Evolutionary conservation across 2,329 filamentous ascomycete genomes (phyloP), one percentile per base, ranked within the genome.

Genomic region (Phialophora tarda): DNA sequence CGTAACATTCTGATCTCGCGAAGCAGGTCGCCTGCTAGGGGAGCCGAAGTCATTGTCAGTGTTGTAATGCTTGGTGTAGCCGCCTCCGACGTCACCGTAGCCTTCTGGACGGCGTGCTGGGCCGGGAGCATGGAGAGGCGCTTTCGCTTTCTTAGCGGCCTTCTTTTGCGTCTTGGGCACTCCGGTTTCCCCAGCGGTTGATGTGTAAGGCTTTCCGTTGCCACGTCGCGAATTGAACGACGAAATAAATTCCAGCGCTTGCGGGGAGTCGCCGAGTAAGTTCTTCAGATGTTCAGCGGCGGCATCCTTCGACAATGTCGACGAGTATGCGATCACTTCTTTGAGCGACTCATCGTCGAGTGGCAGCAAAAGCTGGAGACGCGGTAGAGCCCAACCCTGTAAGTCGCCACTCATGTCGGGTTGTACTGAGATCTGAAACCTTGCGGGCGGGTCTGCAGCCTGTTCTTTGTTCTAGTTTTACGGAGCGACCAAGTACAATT

Each of bases 241-340:
- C 24, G 88, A 83, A 67, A 91, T 91, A 74, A 91, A 91, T 72
- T 91, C 88, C 59, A 91, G 78, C 1, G 87, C 85, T 72, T 90
- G 88, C 1, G 93, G 87, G 6, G 91, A 93, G 77, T 96, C 92
- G 58, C 94, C 95, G 0, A 99, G 85, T 61, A 99, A 82, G 75
- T 95, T 92, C 77, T 89, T 90, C 68, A 99, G 89, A 78, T 98
- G 92, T 50, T 93, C 89, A 59, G 88, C 92, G 14, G 92, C 91
- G 70, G 90, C 91, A 59, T 88, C 80, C 75, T 90, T 93, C 23
- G 92, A 88, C 8, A 98, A 84, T 0, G 88, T 90, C 41, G 87
- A 82, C 2, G 91, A 88, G 77, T 97, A 97, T 56, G 91, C 88
- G 71, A 98, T 83, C 51, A 97, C 86, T 75, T 98, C 92, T 74